Evolutionary conservation across 2,329 filamentous ascomycete genomes (phyloP).

Genomic region (Colletotrichum camelliae): DNA sequence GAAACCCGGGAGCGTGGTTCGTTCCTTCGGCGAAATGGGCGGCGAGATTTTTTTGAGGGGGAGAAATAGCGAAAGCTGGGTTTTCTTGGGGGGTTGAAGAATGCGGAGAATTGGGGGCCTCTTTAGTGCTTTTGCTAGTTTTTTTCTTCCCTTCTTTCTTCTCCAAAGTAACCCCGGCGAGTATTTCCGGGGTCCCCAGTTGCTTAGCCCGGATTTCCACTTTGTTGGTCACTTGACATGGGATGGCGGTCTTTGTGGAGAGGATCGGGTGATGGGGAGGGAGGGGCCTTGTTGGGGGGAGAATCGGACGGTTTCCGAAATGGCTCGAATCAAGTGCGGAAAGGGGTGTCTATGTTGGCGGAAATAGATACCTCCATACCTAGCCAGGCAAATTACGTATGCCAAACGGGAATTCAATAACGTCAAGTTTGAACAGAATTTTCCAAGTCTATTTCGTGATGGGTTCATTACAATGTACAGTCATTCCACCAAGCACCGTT

Average conservation of each 20-base stretch:
- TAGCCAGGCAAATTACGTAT: background rate
- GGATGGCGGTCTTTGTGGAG: background rate
- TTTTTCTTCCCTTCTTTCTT: background rate
- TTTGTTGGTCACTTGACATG: background rate
- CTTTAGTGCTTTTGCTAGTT: background rate
- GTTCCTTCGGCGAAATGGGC: background rate
- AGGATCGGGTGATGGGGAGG: background rate
- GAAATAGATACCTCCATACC: background rate
- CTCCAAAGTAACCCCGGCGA: background rate
- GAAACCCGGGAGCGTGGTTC: background rate
- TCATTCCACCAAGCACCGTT: background rate
- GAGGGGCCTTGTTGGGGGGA: background rate
- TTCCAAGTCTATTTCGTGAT: background rate
- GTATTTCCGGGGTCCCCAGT: slow-evolving; percentile 1
- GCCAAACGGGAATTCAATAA: background rate
- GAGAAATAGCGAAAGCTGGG: background rate
- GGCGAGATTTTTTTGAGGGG: slow-evolving; percentile 2
- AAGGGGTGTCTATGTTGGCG: background rate
- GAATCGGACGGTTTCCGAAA: slow-evolving; percentile 6
- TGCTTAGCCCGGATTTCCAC: background rate
- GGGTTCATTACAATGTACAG: background rate
- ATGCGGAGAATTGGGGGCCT: slow-evolving; percentile 16
- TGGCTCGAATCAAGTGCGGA: background rate
- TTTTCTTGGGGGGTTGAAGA: background rate
- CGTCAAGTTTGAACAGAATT: background rate